Percentiles rank a stretch among this genome's conserved stretches.
Evolutionary conservation across 768 basidiomycete genomes (phyloP).

Genomic region (Porpolomopsis calyptriformis): DNA sequence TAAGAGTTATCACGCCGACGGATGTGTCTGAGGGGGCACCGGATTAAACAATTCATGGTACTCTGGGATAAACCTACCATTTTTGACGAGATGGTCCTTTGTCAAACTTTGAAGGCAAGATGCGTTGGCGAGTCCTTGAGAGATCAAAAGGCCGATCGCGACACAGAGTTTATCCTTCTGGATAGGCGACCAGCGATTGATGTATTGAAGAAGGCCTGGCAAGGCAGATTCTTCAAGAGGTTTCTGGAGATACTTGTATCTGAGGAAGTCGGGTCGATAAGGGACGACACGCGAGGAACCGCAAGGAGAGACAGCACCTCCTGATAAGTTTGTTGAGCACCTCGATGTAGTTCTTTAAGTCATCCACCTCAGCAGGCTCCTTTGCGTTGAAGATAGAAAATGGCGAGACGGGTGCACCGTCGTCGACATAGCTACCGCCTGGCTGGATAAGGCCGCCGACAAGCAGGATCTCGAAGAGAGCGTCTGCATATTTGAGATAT

Average conservation of each 20-base stretch:
- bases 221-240: constrained; percentile 83
- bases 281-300: background rate
- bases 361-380: constrained; percentile 67
- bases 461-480: constrained; percentile 91
- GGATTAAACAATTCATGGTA: constrained; percentile 4
- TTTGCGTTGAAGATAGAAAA: constrained; percentile 82
- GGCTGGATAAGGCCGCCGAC: constrained; percentile 95
- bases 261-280: constrained; percentile 21
- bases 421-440: constrained; percentile 85
- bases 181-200: constrained; percentile 68
- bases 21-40: constrained; percentile 50
- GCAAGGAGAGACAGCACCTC: constrained; percentile 53
- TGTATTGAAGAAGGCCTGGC: constrained; percentile 78
- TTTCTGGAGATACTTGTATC: constrained; percentile 98
- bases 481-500: constrained; percentile 93
- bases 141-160: constrained; percentile 71
- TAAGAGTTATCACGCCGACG: constrained; percentile 58
- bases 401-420: constrained; percentile 73
- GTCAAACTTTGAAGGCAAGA: constrained; percentile 71
- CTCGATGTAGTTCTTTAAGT: constrained; percentile 88
- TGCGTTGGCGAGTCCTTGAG: constrained; percentile 73
- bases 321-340: constrained; percentile 94
- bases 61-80: no score
- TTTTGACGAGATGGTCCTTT: constrained; percentile 94
- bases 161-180: constrained; percentile 79